Evolutionary conservation across 805 yeast genomes (phyloP), one percentile per base, ranked within the genome.

Genomic region (Cyberlindnera mississippiensis): DNA sequence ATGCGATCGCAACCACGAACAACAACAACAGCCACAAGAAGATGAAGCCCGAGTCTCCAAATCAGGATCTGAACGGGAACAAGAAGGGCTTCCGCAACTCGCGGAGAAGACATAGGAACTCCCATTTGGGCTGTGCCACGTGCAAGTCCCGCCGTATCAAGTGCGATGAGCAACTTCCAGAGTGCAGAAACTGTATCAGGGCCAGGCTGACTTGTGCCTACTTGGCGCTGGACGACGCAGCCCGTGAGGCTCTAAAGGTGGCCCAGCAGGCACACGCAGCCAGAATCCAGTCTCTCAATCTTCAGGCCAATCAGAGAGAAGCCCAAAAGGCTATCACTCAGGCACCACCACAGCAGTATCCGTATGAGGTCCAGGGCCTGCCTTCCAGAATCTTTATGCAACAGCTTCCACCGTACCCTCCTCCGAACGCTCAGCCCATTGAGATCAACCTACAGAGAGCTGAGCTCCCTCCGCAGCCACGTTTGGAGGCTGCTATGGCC

Each of bases 41-140:
- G 28, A 17, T 16, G 13, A 37, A 37, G 28, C 39, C 46, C 11
- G 37, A 18, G 20, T 31, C 46, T 6, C 44, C 50, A 10, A 44
- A 10, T 6, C 29, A 12, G 20, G 20, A 8, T 15, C 7, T 20
- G 24, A 20, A 20, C 9, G 24, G 24, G 12, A 24, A 27, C 15
- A 56, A 49, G 35, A 51, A 48, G 33, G 49, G 50, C 4, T 42
- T 45, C 37, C 45, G 60, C 35, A 56, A 49, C 28, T 56, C 59
- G 16, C 65, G 86, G 52, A 67, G 83, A 52, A 71, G 73, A 45
- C 88, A 82, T 60, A 67, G 81, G 44, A 82, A 82, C 62, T 80
- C 86, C 6, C 88, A 82, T 53, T 57, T 75, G 39, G 91, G 93
- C n/a, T 84, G 93, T 62, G 78, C 76, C 3, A 78, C 80, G 16